Percentiles rank a stretch among this genome's conserved stretches.
Conservation (phyloP, 2,329 filamentous ascomycete species). For the Colletotrichum karsti region DNA sequence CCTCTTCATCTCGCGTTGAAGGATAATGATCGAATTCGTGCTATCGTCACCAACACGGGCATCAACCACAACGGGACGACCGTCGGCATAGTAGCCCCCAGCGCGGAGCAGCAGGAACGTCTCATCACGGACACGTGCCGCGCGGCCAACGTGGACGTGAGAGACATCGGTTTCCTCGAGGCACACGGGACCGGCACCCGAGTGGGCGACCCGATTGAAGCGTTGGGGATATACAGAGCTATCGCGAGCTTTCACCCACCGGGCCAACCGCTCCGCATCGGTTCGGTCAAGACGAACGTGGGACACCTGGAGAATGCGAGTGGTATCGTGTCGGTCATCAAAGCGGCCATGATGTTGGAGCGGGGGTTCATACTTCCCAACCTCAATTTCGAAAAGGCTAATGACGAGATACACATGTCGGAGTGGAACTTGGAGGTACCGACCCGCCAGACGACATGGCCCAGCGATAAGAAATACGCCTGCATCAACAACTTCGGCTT, state of each 20-base stretch:
- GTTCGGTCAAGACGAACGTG: not conserved
- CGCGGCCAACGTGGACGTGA: slow-evolving; percentile 25
- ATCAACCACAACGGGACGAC: slow-evolving; percentile 35
- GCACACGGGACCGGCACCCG: slow-evolving; percentile 50
- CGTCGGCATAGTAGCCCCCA: slow-evolving; percentile 46
- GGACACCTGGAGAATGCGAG: not conserved
- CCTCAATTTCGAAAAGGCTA: too few relatives aligned
- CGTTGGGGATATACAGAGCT: not conserved
- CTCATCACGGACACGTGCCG: slow-evolving; percentile 38
- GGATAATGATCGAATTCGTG: slow-evolving; percentile 36
- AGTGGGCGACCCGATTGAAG: slow-evolving; percentile 39
- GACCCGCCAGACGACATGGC: too few relatives aligned
- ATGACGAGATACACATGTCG: too few relatives aligned
- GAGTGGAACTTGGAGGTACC: too few relatives aligned
- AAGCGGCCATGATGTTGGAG: not conserved
- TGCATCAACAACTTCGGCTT: not conserved
- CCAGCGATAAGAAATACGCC: too few relatives aligned
- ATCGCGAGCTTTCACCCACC: not conserved
- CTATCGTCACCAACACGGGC: slow-evolving; percentile 33
- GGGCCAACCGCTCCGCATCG: not conserved
- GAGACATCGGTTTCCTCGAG: slow-evolving; percentile 32
- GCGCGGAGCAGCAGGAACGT: slow-evolving; percentile 30
- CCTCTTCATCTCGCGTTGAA: slow-evolving; percentile 49
- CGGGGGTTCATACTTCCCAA: not conserved
- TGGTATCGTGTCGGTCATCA: not conserved